Evolutionary conservation across 1,284 basidiomycete species (phyloP).

Genomic region (Moesziomyces sp.): DNA sequence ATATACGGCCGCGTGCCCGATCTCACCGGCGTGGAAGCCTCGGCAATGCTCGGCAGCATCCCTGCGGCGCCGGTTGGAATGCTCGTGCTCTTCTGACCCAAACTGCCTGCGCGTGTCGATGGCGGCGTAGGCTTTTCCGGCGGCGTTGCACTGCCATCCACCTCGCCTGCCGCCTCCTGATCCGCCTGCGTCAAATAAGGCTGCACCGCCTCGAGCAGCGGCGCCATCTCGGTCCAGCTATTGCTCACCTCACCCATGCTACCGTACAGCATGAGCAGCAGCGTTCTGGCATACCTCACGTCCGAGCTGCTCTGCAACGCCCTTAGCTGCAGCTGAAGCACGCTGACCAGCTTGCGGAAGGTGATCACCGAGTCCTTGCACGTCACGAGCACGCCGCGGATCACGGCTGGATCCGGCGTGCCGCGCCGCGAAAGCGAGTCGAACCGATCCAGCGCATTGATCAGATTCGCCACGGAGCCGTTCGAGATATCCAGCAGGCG

Average conservation of each 20-base stretch:
- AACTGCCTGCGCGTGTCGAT: constrained; percentile 22
- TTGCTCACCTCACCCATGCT: constrained; percentile 87
- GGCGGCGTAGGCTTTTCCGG: constrained; percentile 21
- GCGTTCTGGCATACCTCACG: constrained; percentile 85
- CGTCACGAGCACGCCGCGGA: constrained; percentile 82
- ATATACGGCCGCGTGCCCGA: constrained; percentile 28
- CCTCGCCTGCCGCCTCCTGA: constrained; percentile 2
- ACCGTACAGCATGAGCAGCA: constrained; percentile 88
- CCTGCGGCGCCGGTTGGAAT: constrained; percentile 22
- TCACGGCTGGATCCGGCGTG: constrained; percentile 76
- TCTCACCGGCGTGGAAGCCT: constrained; percentile 43
- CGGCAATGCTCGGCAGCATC: constrained; percentile 59
- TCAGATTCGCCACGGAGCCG: constrained; percentile 82
- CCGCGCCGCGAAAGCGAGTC: constrained; percentile 82
- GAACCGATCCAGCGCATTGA: constrained; percentile 89
- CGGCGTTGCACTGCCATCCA: too few relatives aligned
- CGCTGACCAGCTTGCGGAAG: constrained; percentile 86
- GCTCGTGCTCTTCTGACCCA: constrained; percentile 29
- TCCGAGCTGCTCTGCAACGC: constrained; percentile 78
- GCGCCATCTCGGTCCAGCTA: constrained; percentile 84
- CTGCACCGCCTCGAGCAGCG: constrained; percentile 77
- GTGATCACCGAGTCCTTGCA: constrained; percentile 86
- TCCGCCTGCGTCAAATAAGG: constrained; percentile 51
- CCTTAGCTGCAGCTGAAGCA: constrained; percentile 83
- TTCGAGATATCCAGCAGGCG: constrained; percentile 73